Evolutionary conservation across 2,329 filamentous ascomycete genomes (phyloP).

Genomic region (Xylariomycetidae sp.): DNA sequence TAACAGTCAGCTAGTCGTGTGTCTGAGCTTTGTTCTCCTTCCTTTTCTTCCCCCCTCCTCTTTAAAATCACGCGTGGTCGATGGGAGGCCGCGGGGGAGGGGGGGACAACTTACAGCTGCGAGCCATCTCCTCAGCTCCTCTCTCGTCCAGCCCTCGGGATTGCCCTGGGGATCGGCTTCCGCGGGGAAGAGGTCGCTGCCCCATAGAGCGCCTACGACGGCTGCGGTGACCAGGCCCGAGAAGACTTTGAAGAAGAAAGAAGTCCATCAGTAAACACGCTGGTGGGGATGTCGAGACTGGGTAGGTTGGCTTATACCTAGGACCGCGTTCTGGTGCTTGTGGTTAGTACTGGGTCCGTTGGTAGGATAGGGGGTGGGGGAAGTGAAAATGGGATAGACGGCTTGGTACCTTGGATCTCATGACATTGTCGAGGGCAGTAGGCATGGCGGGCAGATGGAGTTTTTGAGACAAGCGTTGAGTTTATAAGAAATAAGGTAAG

Average conservation of each 20-base stretch:
- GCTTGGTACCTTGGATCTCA: constrained; percentile 61
- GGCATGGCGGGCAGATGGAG: constrained; percentile 48
- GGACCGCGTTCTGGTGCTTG: constrained; percentile 56
- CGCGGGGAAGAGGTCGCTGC: constrained; percentile 75
- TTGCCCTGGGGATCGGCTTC: constrained; percentile 73
- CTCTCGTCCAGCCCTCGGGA: constrained; percentile 66
- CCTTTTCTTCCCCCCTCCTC: neutral
- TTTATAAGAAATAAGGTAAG: no score
- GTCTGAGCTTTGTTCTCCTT: no score
- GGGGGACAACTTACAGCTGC: constrained; percentile 57
- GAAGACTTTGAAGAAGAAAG: constrained; percentile 57
- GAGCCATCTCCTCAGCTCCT: constrained; percentile 79
- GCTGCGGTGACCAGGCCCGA: constrained; percentile 76
- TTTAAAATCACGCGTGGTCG: neutral
- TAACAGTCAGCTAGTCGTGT: no score
- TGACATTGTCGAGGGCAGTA: constrained; percentile 62
- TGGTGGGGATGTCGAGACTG: no score
- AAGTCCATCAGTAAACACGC: constrained; percentile 23
- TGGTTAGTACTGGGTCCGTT: constrained; percentile 2
- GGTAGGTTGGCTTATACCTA: constrained; percentile 55
- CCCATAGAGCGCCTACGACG: constrained; percentile 76
- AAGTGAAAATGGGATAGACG: neutral
- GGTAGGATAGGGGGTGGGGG: no score
- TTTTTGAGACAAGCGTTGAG: no score
- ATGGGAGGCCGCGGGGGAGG: neutral